Conservation (phyloP, 2,329 filamentous ascomycete genomes). For the Venturia oleaginea region DNA sequence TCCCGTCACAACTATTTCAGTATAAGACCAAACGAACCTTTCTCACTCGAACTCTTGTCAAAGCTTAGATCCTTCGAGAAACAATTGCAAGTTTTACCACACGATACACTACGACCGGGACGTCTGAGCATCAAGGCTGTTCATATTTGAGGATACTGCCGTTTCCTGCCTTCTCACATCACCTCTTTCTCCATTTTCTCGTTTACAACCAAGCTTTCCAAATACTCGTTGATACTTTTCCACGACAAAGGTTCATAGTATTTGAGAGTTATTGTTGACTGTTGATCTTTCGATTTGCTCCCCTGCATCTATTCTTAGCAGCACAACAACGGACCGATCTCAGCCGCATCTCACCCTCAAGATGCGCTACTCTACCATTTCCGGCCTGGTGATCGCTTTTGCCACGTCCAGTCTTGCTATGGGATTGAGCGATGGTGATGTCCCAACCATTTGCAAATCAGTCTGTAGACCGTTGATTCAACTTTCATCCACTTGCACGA, state of each 20-base stretch:
- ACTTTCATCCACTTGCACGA: neutral
- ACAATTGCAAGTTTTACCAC: constrained; percentile 8
- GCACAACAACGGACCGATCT: neutral
- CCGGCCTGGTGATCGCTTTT: neutral
- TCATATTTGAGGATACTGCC: neutral
- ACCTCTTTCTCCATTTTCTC: constrained; percentile 2
- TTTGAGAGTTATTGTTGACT: neutral
- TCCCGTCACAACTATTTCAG: neutral
- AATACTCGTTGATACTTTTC: neutral
- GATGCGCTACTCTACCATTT: constrained; percentile 4
- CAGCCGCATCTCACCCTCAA: neutral
- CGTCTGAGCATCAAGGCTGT: constrained; percentile 2
- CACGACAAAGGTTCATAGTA: neutral
- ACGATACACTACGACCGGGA: constrained; percentile 1
- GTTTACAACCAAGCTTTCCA: constrained; percentile 3
- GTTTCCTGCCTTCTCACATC: constrained; percentile 5
- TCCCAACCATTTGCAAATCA: constrained; percentile 4
- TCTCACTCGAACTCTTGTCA: neutral
- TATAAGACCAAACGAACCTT: neutral
- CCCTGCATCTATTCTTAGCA: constrained; percentile 4
- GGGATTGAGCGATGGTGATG: constrained; percentile 9
- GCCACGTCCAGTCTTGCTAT: neutral
- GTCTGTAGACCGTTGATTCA: constrained; percentile 10
- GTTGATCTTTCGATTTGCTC: neutral
- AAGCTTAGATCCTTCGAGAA: neutral